Percentiles rank a stretch among this genome's conserved stretches.
phyloP scores from a whole-genome alignment of 495 filamentous ascomycete species.

The Penicillium herquei region DNA sequence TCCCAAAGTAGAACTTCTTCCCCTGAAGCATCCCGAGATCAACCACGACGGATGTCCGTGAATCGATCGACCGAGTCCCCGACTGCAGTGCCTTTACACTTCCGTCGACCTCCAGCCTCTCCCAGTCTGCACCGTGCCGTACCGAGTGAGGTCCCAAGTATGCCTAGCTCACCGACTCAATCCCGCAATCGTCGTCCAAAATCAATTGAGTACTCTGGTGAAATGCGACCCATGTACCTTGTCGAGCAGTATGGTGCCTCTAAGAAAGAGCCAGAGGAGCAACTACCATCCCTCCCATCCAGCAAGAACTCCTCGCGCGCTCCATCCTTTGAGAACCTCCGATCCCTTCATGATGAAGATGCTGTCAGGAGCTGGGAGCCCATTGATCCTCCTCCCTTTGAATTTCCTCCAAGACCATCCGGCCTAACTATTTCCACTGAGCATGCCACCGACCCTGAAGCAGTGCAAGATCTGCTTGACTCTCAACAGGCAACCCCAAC shows the following conservation, averaged over 20 bases:
- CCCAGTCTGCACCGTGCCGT: slow-evolving; percentile 35
- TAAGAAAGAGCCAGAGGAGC: slow-evolving; percentile 41
- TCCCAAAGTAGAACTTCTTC: slow-evolving; percentile 41
- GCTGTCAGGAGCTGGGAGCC: slow-evolving; percentile 33
- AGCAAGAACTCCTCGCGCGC: slow-evolving; percentile 47
- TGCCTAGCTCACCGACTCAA: slow-evolving; percentile 27
- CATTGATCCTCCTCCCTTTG: slow-evolving; percentile 22
- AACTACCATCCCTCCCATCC: slow-evolving; percentile 49
- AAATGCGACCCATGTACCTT: slow-evolving; percentile 49
- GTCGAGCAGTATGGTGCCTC: slow-evolving; percentile 45
- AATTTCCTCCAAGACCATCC: slow-evolving; percentile 16
- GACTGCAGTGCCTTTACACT: slow-evolving; percentile 50
- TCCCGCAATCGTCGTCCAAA: slow-evolving; percentile 39
- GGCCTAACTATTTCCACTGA: slow-evolving; percentile 25
- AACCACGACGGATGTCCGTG: slow-evolving; percentile 30
- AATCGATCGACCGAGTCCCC: slow-evolving; percentile 40
- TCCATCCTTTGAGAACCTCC: slow-evolving; percentile 44
- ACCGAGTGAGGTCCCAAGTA: slow-evolving; percentile 27
- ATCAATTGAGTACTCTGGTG: slow-evolving; percentile 48
- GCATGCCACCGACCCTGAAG: slow-evolving; percentile 9
- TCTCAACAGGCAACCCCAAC: slow-evolving; percentile 30
- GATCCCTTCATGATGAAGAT: slow-evolving; percentile 28
- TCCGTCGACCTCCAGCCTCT: slow-evolving; percentile 46
- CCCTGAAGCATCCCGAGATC: slow-evolving; percentile 21
- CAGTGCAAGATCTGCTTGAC: slow-evolving; percentile 19